phyloP scores from a whole-genome alignment of 176 grass and related monocot species.

The Hordeum vulgare region MorexV3_pseudomolecules_assembly NC_058524.1:616454444-616454943 shows the following conservation, averaged over 20 bases:
- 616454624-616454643: constrained; percentile 95
- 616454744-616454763: not conserved
- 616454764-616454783: constrained; percentile 70
- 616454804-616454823: constrained; percentile 73
- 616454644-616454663: constrained; percentile 89
- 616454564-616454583: not conserved
- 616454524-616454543: not conserved
- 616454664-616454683: constrained; percentile 84
- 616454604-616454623: constrained; percentile 73
- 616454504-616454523: not conserved
- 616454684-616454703: not conserved
- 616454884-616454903: constrained; percentile 47
- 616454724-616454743: not conserved
- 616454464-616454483: constrained; percentile 81
- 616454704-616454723: not conserved
- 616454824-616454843: constrained; percentile 66
- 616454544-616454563: not conserved
- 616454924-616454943: constrained; percentile 68
- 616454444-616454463: constrained; percentile 91
- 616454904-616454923: constrained; percentile 53
- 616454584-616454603: constrained; percentile 93
- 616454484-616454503: constrained; percentile 83
- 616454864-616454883: constrained; percentile 62
- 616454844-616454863: constrained; percentile 90
- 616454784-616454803: constrained; percentile 78